Conservation (phyloP, 2,329 filamentous ascomycete genomes). For the Calonectria pauciramosa region DNA sequence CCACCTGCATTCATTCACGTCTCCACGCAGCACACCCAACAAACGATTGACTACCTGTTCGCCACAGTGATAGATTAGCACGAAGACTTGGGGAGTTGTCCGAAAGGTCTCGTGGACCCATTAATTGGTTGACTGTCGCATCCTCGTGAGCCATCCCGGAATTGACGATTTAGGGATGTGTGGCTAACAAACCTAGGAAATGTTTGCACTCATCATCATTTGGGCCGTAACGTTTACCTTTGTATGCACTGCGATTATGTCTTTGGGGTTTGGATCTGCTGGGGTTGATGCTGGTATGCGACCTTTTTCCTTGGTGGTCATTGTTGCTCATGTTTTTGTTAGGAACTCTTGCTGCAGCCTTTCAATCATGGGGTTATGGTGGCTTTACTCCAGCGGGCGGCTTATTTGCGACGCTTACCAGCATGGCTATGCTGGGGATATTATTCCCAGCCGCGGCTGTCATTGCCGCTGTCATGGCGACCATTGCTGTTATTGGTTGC, state of each 20-base stretch:
- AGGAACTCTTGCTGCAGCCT: not conserved
- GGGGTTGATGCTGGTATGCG: not conserved
- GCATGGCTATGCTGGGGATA: not conserved
- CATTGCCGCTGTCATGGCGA: not conserved
- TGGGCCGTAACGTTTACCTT: not conserved
- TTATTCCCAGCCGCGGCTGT: not conserved
- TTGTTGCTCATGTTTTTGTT: not conserved
- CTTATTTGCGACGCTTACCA: not conserved
- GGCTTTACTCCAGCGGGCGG: not conserved
- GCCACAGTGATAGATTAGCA: not conserved
- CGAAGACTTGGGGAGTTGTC: not conserved
- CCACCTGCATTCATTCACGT: not conserved
- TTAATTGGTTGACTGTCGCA: not conserved
- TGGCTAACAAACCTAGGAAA: not conserved
- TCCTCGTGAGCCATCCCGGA: not conserved
- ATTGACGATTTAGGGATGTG: not conserved
- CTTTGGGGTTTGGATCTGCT: not conserved
- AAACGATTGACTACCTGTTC: not conserved
- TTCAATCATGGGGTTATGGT: not conserved
- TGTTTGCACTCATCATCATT: not conserved
- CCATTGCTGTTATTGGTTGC: not conserved
- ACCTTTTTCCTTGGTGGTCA: not conserved
- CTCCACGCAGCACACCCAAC: not conserved
- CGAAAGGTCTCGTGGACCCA: not conserved
- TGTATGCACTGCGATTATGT: not conserved